Evolutionary conservation across 1,284 basidiomycete genomes (phyloP).

Genomic region (Cryptococcus sp.): DNA sequence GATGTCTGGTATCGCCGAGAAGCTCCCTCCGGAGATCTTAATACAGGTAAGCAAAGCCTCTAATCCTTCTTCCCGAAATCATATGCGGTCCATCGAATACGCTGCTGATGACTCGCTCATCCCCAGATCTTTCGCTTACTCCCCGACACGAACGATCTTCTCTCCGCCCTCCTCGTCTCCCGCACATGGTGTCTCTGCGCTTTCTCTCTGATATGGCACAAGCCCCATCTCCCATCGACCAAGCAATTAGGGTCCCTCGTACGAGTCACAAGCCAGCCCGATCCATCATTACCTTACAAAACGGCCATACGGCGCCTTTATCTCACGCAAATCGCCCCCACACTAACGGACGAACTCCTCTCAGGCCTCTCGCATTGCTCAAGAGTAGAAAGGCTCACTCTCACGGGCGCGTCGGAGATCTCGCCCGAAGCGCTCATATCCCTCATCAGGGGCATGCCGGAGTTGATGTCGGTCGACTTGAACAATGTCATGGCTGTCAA

Average conservation of each 20-base stretch:
- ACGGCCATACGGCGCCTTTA: slow-evolving; percentile 88
- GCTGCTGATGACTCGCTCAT: background rate
- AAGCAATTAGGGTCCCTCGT: slow-evolving; percentile 46
- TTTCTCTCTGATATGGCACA: slow-evolving; percentile 93
- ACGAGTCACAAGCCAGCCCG: slow-evolving; percentile 29
- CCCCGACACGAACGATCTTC: slow-evolving; percentile 70
- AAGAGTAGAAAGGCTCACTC: slow-evolving; percentile 85
- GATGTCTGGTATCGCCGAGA: slow-evolving; percentile 30
- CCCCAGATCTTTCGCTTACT: slow-evolving; percentile 84
- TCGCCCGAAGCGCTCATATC: slow-evolving; percentile 67
- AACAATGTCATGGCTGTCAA: slow-evolving; percentile 70
- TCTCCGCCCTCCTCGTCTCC: slow-evolving; percentile 76
- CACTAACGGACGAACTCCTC: slow-evolving; percentile 78
- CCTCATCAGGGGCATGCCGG: slow-evolving; percentile 70
- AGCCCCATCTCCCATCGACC: slow-evolving; percentile 72
- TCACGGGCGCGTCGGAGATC: slow-evolving; percentile 78
- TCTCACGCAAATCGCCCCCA: slow-evolving; percentile 71
- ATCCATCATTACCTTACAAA: slow-evolving; percentile 81
- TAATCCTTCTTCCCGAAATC: background rate
- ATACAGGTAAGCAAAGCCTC: slow-evolving; percentile 43
- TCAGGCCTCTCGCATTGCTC: slow-evolving; percentile 72
- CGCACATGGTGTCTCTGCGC: slow-evolving; percentile 94
- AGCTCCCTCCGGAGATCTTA: slow-evolving; percentile 83
- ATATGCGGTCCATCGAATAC: slow-evolving; percentile 40
- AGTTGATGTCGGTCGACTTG: slow-evolving; percentile 86